Evolutionary conservation across 2,329 filamentous ascomycete species (phyloP).

Genomic region (Xylariaceae sp.): DNA sequence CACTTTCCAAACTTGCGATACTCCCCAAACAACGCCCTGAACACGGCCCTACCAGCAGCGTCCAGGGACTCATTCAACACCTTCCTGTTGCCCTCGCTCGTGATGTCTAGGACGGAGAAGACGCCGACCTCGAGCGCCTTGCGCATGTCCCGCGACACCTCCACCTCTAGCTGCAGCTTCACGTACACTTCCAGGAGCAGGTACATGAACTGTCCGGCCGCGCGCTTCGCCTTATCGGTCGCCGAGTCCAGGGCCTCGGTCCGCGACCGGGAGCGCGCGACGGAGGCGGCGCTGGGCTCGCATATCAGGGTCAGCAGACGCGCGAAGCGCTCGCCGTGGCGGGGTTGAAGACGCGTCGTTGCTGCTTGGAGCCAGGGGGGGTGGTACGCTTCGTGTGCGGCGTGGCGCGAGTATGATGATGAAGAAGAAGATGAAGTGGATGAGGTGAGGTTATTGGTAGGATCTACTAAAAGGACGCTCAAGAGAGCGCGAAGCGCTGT

Average conservation of each 20-base stretch:
- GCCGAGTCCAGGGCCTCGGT: slow-evolving; percentile 50
- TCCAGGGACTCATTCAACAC: slow-evolving; percentile 57
- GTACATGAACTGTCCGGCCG: slow-evolving; percentile 58
- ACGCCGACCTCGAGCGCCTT: slow-evolving; percentile 54
- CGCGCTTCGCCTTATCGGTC: slow-evolving; percentile 55
- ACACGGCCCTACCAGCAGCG: slow-evolving; percentile 51
- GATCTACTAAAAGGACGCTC: slow-evolving; percentile 42
- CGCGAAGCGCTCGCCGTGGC: slow-evolving; percentile 47
- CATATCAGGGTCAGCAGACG: slow-evolving; percentile 55
- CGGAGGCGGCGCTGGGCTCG: slow-evolving; percentile 52
- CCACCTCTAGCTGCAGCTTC: slow-evolving; percentile 52
- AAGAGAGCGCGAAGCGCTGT: slow-evolving; percentile 52
- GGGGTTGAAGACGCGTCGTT: slow-evolving; percentile 32
- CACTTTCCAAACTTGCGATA: slow-evolving; percentile 61
- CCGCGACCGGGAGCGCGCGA: slow-evolving; percentile 38
- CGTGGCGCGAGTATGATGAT: too few relatives aligned
- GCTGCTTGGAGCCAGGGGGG: slow-evolving; percentile 36
- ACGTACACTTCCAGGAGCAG: slow-evolving; percentile 54
- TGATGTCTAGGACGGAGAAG: slow-evolving; percentile 55
- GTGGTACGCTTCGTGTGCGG: too few relatives aligned
- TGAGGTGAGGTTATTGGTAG: slow-evolving; percentile 16
- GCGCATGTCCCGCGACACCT: slow-evolving; percentile 43
- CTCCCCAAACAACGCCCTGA: slow-evolving; percentile 52
- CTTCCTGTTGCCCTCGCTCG: slow-evolving; percentile 47
- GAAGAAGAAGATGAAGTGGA: too few relatives aligned